A percentile compares a stretch with the other conserved stretches of the same genome.
Evolutionary conservation across 2,329 filamentous ascomycete genomes (phyloP).

Genomic region (Calonectria ilicicola): DNA sequence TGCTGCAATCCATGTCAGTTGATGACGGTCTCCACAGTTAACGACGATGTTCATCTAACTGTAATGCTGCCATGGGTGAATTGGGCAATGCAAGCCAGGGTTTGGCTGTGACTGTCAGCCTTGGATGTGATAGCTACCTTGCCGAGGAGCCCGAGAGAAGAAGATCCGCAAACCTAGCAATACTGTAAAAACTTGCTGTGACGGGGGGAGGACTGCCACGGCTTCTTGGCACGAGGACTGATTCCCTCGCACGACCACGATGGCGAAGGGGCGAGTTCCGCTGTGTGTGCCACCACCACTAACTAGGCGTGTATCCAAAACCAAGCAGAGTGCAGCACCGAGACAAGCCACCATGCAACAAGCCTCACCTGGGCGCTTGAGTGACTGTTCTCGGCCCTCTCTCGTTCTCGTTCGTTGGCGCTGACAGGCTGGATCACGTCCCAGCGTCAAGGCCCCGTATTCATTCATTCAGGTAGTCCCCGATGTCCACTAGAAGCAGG

Average conservation of each 20-base stretch:
- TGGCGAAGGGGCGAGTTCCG: background rate
- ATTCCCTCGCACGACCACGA: background rate
- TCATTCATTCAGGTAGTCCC: background rate
- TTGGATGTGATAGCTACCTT: background rate
- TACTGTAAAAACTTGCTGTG: background rate
- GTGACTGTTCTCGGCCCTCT: background rate
- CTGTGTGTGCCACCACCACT: background rate
- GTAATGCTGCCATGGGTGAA: background rate
- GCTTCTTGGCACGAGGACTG: background rate
- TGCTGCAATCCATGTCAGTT: background rate
- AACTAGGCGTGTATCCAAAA: conserved; percentile 4
- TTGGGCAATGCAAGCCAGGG: background rate
- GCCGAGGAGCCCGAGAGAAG: background rate
- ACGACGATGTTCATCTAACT: conserved; percentile 7
- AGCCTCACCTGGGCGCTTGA: background rate
- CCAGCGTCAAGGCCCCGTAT: background rate
- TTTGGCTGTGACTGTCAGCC: background rate
- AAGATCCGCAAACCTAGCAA: background rate
- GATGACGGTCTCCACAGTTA: background rate
- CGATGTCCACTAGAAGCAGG: background rate
- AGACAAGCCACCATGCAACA: conserved; percentile 9
- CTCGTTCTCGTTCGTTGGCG: conserved; percentile 13
- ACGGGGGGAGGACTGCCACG: no score
- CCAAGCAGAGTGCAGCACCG: background rate
- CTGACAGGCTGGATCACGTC: conserved; percentile 21